Conservation (phyloP, 306 rosid genomes). For the Calophaca sinica region DNA sequence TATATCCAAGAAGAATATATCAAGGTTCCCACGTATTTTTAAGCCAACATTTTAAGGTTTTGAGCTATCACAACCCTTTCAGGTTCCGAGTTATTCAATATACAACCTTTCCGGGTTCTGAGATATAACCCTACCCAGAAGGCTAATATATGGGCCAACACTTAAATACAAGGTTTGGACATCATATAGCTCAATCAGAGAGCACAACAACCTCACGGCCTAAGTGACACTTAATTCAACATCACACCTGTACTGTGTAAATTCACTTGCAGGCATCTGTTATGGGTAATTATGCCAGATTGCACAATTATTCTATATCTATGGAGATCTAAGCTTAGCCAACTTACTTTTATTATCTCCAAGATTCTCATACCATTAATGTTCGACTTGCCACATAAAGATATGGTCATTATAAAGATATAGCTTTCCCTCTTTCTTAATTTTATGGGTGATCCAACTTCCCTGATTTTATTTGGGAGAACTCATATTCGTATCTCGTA, state of each 20-base stretch:
- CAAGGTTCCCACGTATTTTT: not conserved
- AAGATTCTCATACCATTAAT: no score
- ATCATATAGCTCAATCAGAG: not conserved
- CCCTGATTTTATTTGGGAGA: not conserved
- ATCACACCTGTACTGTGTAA: not conserved
- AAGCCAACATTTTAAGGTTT: not conserved
- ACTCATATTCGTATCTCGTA: not conserved
- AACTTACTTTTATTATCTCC: no score
- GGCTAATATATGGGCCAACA: not conserved
- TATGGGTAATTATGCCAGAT: no score
- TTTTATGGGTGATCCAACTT: no score
- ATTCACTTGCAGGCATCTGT: no score
- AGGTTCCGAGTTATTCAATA: no score
- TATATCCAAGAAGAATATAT: not conserved
- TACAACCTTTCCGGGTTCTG: not conserved
- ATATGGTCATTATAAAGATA: no score
- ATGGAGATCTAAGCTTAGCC: no score
- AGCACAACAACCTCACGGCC: not conserved
- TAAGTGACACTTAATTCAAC: not conserved
- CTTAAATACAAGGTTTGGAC: not conserved
- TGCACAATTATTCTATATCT: no score
- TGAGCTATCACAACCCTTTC: not conserved
- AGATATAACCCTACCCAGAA: not conserved
- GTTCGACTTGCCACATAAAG: no score
- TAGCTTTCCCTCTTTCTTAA: no score